These are phyloP conservation scores for Puccinia polysora DNA, from an alignment of 1,284 basidiomycete genomes.

Conservation along the genomic window DNA sequence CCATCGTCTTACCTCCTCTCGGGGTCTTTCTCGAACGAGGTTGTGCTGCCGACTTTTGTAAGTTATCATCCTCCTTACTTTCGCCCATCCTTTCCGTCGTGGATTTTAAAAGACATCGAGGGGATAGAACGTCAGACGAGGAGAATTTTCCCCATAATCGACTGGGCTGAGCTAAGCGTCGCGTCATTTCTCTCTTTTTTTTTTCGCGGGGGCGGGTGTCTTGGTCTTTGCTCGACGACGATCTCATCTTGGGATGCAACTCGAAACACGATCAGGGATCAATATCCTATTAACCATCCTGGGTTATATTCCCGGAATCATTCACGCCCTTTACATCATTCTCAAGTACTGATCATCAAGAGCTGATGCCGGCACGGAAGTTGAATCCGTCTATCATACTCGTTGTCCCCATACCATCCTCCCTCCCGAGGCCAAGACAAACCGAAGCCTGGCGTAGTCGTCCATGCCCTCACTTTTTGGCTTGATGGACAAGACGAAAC, in stretches of 20 bases:
- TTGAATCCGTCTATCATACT: no score
- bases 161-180: background rate
- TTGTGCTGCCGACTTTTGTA: slow-evolving; percentile 63
- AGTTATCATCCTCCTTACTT: slow-evolving; percentile 47
- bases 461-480: no score
- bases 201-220: no score
- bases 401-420: no score
- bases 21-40: slow-evolving; percentile 75
- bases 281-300: slow-evolving; percentile 41
- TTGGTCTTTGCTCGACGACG: background rate
- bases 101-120: no score
- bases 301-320: slow-evolving; percentile 42
- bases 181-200: background rate
- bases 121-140: background rate
- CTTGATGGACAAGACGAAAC: no score
- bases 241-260: background rate
- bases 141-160: background rate
- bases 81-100: no score
- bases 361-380: no score
- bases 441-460: no score
- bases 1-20: slow-evolving; percentile 69
- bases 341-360: slow-evolving; percentile 35
- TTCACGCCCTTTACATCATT: slow-evolving; percentile 42
- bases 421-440: no score
- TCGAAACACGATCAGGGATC: no score